Conservation (phyloP, 164 flowering plant genomes). For the Sedum album region DNA sequence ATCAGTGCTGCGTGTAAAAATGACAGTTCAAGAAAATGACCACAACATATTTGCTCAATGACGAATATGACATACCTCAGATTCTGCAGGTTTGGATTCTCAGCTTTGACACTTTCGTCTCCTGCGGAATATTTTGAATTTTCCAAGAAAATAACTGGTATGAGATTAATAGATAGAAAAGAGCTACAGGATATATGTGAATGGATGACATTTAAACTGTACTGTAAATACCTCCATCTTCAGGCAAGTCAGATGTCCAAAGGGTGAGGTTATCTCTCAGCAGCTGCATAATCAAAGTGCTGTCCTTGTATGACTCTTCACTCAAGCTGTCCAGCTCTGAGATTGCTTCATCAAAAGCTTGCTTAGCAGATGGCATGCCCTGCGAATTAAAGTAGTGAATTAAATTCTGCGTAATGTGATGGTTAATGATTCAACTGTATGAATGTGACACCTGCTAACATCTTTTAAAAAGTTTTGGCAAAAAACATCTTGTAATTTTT, state of each 20-base stretch:
- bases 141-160: not conserved
- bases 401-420: not conserved
- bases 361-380: conserved; percentile 10
- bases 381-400: not conserved
- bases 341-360: conserved; percentile 12
- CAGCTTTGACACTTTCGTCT: not conserved
- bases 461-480: not conserved
- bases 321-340: conserved; percentile 11
- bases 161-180: not conserved
- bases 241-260: conserved; percentile 29
- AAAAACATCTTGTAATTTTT: not conserved
- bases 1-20: not conserved
- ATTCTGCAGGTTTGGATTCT: not conserved
- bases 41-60: not conserved
- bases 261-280: conserved; percentile 27
- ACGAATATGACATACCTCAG: not conserved
- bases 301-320: conserved; percentile 11
- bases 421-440: not conserved
- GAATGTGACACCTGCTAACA: not conserved
- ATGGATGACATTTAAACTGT: not conserved
- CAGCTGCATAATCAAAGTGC: conserved; percentile 23
- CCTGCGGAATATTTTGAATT: not conserved
- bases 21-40: not conserved
- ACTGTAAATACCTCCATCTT: conserved; percentile 14
- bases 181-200: not conserved